Percentiles rank a stretch among this genome's conserved stretches.
These are phyloP conservation scores for Populus deltoides DNA, from an alignment of 345 rosid genomes.

Conservation along the genomic window DNA sequence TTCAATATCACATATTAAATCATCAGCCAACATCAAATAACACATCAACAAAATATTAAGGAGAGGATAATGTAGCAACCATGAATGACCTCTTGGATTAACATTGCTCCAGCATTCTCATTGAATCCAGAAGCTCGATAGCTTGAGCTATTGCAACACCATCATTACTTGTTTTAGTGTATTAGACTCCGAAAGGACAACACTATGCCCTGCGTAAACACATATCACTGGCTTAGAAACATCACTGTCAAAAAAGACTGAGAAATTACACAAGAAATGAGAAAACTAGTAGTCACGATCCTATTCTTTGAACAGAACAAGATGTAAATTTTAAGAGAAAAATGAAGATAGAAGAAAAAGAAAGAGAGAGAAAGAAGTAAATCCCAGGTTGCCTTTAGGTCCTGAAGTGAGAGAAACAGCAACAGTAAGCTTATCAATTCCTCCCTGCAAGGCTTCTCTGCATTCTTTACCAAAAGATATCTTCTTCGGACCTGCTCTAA, in stretches of 20 bases:
- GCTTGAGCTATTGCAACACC: constrained; percentile 78
- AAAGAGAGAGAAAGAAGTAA: background rate
- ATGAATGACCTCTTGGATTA: constrained; percentile 88
- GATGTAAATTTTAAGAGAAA: background rate
- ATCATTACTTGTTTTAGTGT: constrained; percentile 63
- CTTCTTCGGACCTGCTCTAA: constrained; percentile 69
- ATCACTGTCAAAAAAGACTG: background rate
- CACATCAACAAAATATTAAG: constrained; percentile 4
- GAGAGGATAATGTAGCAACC: constrained; percentile 41
- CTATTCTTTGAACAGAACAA: background rate
- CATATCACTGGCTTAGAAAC: constrained; percentile 1
- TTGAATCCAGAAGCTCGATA: constrained; percentile 68
- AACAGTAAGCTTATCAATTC: constrained; percentile 84
- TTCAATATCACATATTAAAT: constrained; percentile 11
- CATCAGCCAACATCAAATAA: background rate
- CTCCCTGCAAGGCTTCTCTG: constrained; percentile 69
- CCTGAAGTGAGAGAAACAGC: constrained; percentile 88
- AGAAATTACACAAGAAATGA: background rate
- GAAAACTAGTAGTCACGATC: background rate
- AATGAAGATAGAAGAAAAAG: too few species aligned
- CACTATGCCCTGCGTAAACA: constrained; percentile 65
- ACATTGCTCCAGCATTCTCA: constrained; percentile 71
- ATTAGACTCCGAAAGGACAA: constrained; percentile 61
- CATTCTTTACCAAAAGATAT: constrained; percentile 63
- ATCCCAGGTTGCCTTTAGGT: constrained; percentile 49